These are phyloP conservation scores for Trametes meyenii DNA, from an alignment of 768 basidiomycete species.

Conservation along the genomic window DNA sequence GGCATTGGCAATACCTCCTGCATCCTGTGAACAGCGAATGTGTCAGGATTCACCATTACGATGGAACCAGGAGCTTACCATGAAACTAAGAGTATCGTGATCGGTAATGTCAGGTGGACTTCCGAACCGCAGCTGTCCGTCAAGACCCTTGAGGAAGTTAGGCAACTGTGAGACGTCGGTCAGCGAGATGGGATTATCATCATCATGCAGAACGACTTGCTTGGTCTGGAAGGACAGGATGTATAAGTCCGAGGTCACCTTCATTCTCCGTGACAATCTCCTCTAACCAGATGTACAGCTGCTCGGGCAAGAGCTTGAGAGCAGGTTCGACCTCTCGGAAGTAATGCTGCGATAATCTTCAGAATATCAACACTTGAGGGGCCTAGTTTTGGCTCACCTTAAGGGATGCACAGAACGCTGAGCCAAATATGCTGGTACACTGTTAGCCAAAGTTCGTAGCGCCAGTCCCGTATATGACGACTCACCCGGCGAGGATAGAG, in stretches of 20 bases:
- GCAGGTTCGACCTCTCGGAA: conserved; percentile 31
- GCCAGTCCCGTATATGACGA: too few species aligned
- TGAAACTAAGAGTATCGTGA: conserved; percentile 27
- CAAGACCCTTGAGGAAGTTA: conserved; percentile 31
- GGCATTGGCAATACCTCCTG: conserved; percentile 25
- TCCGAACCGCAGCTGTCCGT: conserved; percentile 28
- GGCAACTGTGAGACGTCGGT: conserved; percentile 21
- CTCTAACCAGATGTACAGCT: conserved; percentile 30
- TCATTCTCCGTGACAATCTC: conserved; percentile 33
- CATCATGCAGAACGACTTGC: conserved; percentile 9
- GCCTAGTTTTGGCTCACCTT: conserved; percentile 16
- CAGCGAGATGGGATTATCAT: not conserved
- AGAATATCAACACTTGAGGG: not conserved
- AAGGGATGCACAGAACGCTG: conserved; percentile 33
- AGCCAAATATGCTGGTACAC: conserved; percentile 29
- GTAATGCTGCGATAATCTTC: conserved; percentile 23
- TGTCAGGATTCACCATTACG: not conserved
- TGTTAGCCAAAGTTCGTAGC: not conserved
- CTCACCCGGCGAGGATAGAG: conserved; percentile 31
- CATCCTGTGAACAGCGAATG: conserved; percentile 19
- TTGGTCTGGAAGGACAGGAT: conserved; percentile 32
- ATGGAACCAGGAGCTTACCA: conserved; percentile 17
- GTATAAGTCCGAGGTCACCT: conserved; percentile 29
- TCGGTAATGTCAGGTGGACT: conserved; percentile 30
- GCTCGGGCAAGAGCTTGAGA: conserved; percentile 26